Base-by-base conservation (phyloP, 192 early-diverging fungal species). In the Rhizoclosmatium sp. region DNA sequence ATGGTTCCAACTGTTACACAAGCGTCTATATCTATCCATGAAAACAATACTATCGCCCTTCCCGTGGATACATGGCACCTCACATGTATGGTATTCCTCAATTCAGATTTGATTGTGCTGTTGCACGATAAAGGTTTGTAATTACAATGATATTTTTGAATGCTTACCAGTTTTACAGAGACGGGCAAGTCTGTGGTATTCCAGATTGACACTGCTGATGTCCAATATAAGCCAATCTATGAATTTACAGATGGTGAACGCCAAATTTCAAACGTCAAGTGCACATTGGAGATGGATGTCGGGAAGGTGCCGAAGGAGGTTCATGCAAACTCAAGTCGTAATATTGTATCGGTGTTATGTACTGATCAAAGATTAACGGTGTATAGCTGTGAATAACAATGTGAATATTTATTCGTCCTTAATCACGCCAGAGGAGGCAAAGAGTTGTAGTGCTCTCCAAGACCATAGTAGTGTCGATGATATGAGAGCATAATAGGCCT, bases 401-500 rank as follows among this genome's bases (percentile, higher is more conserved):
- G 31, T 31, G 31, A 31, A 31, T 31, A 54, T 54, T 16, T 7
- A 14, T 69, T 69, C 2, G 44, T 47, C 2, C 12, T n/a, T 41
- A n/a, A 16, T 69, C 10, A 47, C 7, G 68, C 31, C 46, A 48
- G 21, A 44, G 71, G 71, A 16, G 59, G 78, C 62, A 96, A 79
- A 19, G 95, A 96, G 79, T 99, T 99, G 86, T 99, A 99, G 91
- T 99, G 97, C 79, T 94, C 94, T 41, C 97, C 97, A 19, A 99
- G 87, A 42, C 95, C 95, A 83, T 93, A 98, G 68, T 93, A 92
- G 78, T 97, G 92, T 51, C 92, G 90, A 80, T 99, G 96, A 73
- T 94, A 94, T 75, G 75, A 87, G 42, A 75, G 72, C 72, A 75
- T 75, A n/a, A 75, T 39, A 7, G 72, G 59, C 44, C 44, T 88